Base-by-base conservation (phyloP, 2,329 filamentous ascomycete genomes). In the Scedosporium minutisporum region DNA sequence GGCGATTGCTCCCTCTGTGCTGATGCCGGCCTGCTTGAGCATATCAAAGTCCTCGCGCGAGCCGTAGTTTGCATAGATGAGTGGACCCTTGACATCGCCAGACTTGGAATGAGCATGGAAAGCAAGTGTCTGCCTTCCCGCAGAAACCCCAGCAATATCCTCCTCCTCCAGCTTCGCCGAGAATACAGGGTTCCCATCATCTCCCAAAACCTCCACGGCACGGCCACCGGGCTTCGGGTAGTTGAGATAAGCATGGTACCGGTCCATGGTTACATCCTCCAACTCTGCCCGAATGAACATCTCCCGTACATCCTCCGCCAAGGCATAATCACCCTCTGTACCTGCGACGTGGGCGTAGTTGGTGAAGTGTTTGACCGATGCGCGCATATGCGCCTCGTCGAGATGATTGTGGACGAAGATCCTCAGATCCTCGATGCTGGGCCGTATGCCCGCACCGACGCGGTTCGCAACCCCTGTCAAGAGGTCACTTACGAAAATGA, bases 31-130 rank as follows among this genome's bases (percentile, higher is more conserved):
- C 62, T 92, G 86, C 64, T 82, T 78, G 29, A 99, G 77, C 62
- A 75, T 77, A 71, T 89, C 81, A 72, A 96, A 97, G 72, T 99
- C 95, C 53, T 90, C 86, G 60, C 86, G 83, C 53, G 90, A 89
- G 12, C 95, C 96, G 69, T 93, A 96, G 75, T 97, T 97, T 61
- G 89, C 93, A 72, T 96, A 99, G 1, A 99, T 84, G 55, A 97
- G 74, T 21, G 89, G 93, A 0, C 95, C 95, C 27, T 84, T 89
- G 44, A 93, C 92, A 69, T 95, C 89, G 53, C 93, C 95, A 0
- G 88, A 83, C 71, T 90, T 92, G 18, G 93, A 96, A 71, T 95
- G 87, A 1, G 91, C 95, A 72, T 97, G 93, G 71, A 96, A 99
- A 6, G 85, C 87, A 58, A 83, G 81, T 0, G 91, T 93, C 74